Conservation (phyloP, 345 rosid species). For the Crucihimalaya himalaica region DNA sequence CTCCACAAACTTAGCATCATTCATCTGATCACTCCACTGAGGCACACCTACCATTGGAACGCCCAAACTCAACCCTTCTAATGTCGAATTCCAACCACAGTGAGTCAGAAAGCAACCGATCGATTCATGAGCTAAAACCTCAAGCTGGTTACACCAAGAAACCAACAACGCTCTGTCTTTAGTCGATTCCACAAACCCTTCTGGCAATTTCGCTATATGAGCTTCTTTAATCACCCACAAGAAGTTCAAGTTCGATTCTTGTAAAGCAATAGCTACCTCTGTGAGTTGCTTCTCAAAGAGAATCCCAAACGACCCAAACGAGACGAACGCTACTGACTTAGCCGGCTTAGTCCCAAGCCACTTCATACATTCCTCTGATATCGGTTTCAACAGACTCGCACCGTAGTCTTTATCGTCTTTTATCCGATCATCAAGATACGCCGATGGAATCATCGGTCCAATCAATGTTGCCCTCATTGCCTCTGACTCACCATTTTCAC, state of each 20-base stretch:
- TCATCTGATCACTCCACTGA: conserved; percentile 65
- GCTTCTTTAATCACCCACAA: conserved; percentile 70
- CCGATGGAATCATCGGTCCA: conserved; percentile 76
- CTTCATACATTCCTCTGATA: conserved; percentile 54
- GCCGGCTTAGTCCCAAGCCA: conserved; percentile 62
- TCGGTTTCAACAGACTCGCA: conserved; percentile 66
- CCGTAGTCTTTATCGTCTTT: conserved; percentile 63
- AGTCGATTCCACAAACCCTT: conserved; percentile 50
- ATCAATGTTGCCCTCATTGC: conserved; percentile 65
- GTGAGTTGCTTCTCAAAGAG: conserved; percentile 47
- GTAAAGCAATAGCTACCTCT: conserved; percentile 54
- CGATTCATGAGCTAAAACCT: conserved; percentile 54
- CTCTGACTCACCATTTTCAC: conserved; percentile 44
- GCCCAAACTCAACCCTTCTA: conserved; percentile 70
- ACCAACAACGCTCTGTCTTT: conserved; percentile 51
- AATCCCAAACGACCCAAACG: conserved; percentile 77
- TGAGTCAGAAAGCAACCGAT: conserved; percentile 70
- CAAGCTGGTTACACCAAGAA: conserved; percentile 73
- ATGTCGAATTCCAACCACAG: conserved; percentile 76
- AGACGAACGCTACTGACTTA: conserved; percentile 54
- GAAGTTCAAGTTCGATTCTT: conserved; percentile 53
- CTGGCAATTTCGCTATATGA: conserved; percentile 49
- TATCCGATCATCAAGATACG: conserved; percentile 53
- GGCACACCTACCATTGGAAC: conserved; percentile 74
- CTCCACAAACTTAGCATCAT: conserved; percentile 64